phyloP scores from a whole-genome alignment of 768 basidiomycete genomes.

The Lentinula detonsa region DNA sequence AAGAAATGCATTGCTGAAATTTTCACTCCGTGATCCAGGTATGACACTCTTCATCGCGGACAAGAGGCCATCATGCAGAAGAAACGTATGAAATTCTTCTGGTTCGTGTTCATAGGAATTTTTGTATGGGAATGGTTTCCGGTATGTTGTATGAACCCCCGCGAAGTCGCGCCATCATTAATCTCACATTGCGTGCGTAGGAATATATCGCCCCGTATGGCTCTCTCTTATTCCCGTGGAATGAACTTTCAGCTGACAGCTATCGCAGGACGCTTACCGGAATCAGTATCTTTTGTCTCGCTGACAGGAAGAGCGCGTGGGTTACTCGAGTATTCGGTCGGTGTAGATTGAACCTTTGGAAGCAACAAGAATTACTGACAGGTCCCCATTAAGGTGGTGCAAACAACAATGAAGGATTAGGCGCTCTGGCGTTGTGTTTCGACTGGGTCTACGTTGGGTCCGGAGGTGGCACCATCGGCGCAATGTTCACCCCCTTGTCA shows the following conservation, averaged over 20 bases:
- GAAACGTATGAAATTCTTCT: constrained; percentile 56
- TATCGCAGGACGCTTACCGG: constrained; percentile 39
- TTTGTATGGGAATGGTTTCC: constrained; percentile 56
- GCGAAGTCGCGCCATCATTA: constrained; percentile 26
- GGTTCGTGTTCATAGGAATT: constrained; percentile 44
- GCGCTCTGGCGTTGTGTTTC: constrained; percentile 39
- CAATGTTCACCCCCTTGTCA: constrained; percentile 37
- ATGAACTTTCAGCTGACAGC: background rate
- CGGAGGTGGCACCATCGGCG: constrained; percentile 13
- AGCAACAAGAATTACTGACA: background rate
- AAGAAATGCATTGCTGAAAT: constrained; percentile 11
- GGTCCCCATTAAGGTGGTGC: constrained; percentile 17
- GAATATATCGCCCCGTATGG: constrained; percentile 15
- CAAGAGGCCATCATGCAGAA: constrained; percentile 35
- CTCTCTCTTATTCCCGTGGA: background rate
- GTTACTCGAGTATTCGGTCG: constrained; percentile 53
- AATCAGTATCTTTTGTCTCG: constrained; percentile 55
- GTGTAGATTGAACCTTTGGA: background rate
- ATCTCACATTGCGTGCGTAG: constrained; percentile 13
- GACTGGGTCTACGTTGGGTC: constrained; percentile 48
- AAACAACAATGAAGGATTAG: constrained; percentile 39
- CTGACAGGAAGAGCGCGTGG: constrained; percentile 38
- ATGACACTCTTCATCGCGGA: constrained; percentile 38
- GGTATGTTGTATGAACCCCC: constrained; percentile 14
- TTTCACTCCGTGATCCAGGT: constrained; percentile 9